Evolutionary conservation across 1,284 basidiomycete species (phyloP).

Genomic region (Ceratobasidium sp.): DNA sequence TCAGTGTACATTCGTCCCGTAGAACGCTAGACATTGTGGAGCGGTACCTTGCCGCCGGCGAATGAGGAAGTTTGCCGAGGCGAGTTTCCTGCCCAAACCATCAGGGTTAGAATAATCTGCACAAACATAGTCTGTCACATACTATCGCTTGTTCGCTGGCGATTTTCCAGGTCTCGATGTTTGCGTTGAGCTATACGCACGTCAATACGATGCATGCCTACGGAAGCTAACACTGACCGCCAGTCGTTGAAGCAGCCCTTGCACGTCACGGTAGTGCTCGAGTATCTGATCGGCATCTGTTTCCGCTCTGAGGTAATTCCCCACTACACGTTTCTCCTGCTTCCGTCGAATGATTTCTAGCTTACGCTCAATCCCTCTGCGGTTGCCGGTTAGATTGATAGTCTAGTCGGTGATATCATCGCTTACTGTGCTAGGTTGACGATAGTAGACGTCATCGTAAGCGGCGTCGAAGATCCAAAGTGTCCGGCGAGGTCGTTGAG

Average conservation of each 20-base stretch:
- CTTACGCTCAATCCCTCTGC: not conserved
- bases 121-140: not conserved
- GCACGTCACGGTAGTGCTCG: not conserved
- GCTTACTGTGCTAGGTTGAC: no score
- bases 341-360: not conserved
- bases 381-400: not conserved
- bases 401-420: no score
- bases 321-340: not conserved
- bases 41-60: no score
- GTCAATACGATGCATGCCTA: not conserved
- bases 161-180: not conserved
- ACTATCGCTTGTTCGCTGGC: slow-evolving; percentile 5
- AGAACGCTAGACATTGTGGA: no score
- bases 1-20: no score
- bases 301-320: not conserved
- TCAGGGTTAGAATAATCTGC: no score
- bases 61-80: no score
- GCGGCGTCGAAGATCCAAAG: no score
- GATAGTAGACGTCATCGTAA: no score
- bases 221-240: not conserved
- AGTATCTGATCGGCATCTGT: not conserved
- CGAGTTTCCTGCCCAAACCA: no score
- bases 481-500: no score
- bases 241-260: not conserved
- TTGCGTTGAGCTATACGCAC: not conserved